Conservation (phyloP, 1,139 yeast genomes). For the Barnettozyma hawaiiensis region DNA sequence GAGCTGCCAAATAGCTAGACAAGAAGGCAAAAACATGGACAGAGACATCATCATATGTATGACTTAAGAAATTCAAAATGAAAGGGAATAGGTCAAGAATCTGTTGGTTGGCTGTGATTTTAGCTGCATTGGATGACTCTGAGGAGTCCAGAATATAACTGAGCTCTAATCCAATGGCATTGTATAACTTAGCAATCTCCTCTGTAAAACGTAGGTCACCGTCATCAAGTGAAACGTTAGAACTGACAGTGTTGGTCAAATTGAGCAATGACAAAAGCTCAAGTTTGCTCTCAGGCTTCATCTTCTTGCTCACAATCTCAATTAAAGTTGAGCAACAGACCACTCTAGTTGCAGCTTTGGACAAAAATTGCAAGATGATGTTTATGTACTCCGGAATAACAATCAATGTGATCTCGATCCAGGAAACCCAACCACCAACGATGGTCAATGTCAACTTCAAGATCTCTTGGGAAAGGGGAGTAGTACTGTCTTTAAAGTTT, state of each 20-base stretch:
- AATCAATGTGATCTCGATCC: slow-evolving; percentile 89
- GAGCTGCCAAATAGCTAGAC: slow-evolving; percentile 61
- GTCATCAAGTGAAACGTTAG: slow-evolving; percentile 28
- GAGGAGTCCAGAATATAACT: slow-evolving; percentile 57
- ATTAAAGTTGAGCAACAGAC: slow-evolving; percentile 68
- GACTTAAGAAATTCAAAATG: slow-evolving; percentile 61
- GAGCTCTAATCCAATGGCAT: slow-evolving; percentile 72
- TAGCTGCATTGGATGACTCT: slow-evolving; percentile 27
- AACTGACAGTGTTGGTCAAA: slow-evolving; percentile 49
- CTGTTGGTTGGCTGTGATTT: slow-evolving; percentile 39
- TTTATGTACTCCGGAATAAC: slow-evolving; percentile 61
- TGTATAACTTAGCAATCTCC: slow-evolving; percentile 65
- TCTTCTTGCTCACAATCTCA: slow-evolving; percentile 84
- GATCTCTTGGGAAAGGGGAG: slow-evolving; percentile 38
- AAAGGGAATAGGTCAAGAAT: slow-evolving; percentile 69
- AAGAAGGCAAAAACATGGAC: slow-evolving; percentile 77
- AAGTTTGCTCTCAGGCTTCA: slow-evolving; percentile 83
- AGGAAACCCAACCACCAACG: slow-evolving; percentile 82
- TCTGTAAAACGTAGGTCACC: slow-evolving; percentile 67
- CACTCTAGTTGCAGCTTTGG: slow-evolving; percentile 43
- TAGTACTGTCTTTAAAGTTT: slow-evolving; percentile 23
- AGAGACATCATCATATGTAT: slow-evolving; percentile 87
- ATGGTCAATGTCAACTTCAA: slow-evolving; percentile 56
- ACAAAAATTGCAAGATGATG: slow-evolving; percentile 58
- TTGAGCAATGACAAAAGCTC: slow-evolving; percentile 68